Evolutionary conservation across 140 eudicot species (phyloP).

Genomic region (Artemisia princeps): DNA sequence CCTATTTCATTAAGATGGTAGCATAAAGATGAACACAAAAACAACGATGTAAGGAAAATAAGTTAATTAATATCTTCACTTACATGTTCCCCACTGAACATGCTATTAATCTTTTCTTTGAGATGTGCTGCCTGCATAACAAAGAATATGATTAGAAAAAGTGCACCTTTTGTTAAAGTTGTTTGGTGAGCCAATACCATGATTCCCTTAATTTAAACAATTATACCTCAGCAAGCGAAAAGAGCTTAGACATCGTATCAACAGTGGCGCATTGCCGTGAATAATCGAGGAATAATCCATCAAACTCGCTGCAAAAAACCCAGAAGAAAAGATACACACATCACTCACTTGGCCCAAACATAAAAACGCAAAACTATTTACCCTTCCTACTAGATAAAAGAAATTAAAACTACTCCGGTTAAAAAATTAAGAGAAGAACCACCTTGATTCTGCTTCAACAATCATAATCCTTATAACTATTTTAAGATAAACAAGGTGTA

Average conservation of each 20-base stretch:
- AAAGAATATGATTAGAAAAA: conserved; percentile 17
- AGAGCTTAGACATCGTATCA: conserved; percentile 62
- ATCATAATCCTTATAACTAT: no score
- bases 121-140: conserved; percentile 65
- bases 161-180: not conserved
- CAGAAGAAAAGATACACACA: conserved; percentile 2
- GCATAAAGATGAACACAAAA: not conserved
- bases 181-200: not conserved
- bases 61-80: conserved; percentile 22
- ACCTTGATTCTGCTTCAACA: no score
- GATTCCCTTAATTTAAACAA: not conserved
- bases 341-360: conserved; percentile 17
- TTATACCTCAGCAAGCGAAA: conserved; percentile 68
- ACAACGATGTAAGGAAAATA: no score
- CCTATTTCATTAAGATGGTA: not conserved
- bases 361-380: not conserved
- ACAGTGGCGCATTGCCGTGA: conserved; percentile 72
- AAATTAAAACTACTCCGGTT: not conserved
- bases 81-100: conserved; percentile 90
- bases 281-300: conserved; percentile 67
- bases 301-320: conserved; percentile 56
- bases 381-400: not conserved
- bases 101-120: conserved; percentile 62
- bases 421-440: no score
- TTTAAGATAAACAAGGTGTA: no score